Evolutionary conservation across 345 rosid species (phyloP).

Genomic region (Angophora floribunda): DNA sequence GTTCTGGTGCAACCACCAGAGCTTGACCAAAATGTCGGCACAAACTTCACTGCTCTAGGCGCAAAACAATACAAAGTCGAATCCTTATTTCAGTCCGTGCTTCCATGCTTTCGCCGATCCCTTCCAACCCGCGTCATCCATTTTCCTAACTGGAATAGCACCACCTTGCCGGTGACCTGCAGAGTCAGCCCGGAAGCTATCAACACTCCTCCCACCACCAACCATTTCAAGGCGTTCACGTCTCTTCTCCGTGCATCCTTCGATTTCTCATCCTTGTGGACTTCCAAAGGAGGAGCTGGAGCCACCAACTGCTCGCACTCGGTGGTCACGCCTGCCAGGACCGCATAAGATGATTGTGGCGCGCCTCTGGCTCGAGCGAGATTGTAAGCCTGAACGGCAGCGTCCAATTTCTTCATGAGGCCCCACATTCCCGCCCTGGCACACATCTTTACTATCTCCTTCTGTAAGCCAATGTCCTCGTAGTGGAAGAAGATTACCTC

Average conservation of each 20-base stretch:
- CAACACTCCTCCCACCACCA: conserved; percentile 3
- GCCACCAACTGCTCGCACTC: not conserved
- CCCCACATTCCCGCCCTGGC: conserved; percentile 6
- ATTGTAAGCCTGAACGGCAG: not conserved
- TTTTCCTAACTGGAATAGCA: not conserved
- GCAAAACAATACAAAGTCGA: not conserved
- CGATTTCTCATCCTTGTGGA: not conserved
- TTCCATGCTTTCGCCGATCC: not conserved
- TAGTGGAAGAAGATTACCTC: conserved; percentile 10
- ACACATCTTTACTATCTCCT: conserved; percentile 2
- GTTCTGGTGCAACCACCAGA: not conserved
- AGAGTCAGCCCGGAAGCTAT: not conserved
- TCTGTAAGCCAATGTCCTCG: conserved; percentile 5
- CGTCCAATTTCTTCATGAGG: conserved; percentile 1
- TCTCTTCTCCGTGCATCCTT: not conserved
- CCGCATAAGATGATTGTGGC: not conserved
- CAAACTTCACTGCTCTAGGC: not conserved
- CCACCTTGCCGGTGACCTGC: not conserved
- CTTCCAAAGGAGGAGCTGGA: not conserved
- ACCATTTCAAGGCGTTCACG: not conserved
- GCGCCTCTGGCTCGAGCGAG: not conserved
- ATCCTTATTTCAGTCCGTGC: not conserved
- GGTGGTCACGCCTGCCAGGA: not conserved
- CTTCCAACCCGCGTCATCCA: not conserved
- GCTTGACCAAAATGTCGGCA: not conserved